phyloP scores from a whole-genome alignment of 495 filamentous ascomycete species.

The Platismatia glauca region DNA sequence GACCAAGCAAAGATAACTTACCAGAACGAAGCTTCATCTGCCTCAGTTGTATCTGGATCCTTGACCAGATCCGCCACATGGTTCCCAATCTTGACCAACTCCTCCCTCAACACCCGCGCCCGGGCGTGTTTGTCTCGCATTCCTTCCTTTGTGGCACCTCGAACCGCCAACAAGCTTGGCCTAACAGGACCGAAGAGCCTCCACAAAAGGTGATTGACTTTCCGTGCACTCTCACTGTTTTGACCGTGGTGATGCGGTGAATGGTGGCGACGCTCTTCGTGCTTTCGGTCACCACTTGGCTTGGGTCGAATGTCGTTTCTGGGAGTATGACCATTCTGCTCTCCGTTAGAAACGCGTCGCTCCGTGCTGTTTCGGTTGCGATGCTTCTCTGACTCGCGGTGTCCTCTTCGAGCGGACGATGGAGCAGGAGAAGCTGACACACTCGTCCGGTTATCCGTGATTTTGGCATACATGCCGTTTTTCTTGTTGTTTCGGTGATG shows the following conservation, averaged over 20 bases:
- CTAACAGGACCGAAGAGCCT: conserved; percentile 52
- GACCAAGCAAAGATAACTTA: conserved; percentile 26
- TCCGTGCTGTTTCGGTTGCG: conserved; percentile 40
- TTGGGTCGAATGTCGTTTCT: conserved; percentile 38
- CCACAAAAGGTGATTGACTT: conserved; percentile 44
- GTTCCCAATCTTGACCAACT: conserved; percentile 42
- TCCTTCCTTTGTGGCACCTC: conserved; percentile 53
- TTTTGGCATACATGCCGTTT: conserved; percentile 29
- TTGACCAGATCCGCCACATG: conserved; percentile 36
- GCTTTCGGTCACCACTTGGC: conserved; percentile 30
- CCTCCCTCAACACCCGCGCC: conserved; percentile 42
- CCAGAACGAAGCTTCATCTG: conserved; percentile 40
- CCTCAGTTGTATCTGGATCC: conserved; percentile 8
- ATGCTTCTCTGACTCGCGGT: conserved; percentile 45
- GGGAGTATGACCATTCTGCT: conserved; percentile 35
- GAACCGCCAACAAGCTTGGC: conserved; percentile 48
- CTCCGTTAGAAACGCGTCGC: conserved; percentile 29
- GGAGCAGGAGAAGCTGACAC: conserved; percentile 49
- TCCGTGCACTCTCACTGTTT: conserved; percentile 19
- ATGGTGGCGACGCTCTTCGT: conserved; percentile 30
- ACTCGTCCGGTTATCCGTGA: conserved; percentile 32
- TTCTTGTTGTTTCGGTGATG: conserved; percentile 83
- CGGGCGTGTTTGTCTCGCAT: conserved; percentile 51
- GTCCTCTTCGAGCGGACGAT: conserved; percentile 37
- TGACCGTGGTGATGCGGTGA: conserved; percentile 28